Evolutionary conservation across 495 filamentous ascomycete genomes (phyloP), one percentile per base, ranked within the genome.

Genomic region (Daldinia loculata): DNA sequence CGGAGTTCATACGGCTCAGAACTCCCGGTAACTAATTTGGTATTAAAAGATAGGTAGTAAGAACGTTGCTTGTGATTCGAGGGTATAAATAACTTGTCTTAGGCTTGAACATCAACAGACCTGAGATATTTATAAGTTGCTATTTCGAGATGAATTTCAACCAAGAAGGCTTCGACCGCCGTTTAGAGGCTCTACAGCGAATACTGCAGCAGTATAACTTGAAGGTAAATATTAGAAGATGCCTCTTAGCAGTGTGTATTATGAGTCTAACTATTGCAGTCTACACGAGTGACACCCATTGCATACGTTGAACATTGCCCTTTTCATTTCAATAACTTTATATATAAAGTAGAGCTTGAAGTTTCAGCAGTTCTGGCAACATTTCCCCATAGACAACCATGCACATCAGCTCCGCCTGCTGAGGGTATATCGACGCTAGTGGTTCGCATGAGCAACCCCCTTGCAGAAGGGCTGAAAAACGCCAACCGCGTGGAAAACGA

Each of bases 241-340:
- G 34, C 27, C 51, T 27, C n/a, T 19, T 22, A 30, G 7, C 3
- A 6, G 4, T 22, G 5, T 43, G n/a, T 43, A 24, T 14, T 1
- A 14, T 27, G 11, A 19, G 34, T 43, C 50, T 43, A 22, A 63
- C 61, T n/a, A 27, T 30, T 19, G 32, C 17, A 63, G 50, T 56
- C 50, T 19, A 55, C 61, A 9, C 32, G n/a, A 43, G 61, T 55
- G 15, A 56, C 50, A 12, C 50, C 61, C 15, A 63, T 63, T 24
- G 61, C 50, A 48, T 56, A 63, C 17, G 61, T 43, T 32, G 32
- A 55, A 24, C 26, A 55, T 34, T 56, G 50, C 24, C 50, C 61
- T 1, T 63, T 63, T 27, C 36, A 55, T 29, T 63, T 63, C 36
- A 63, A 55, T 26, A 63, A 63, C 32, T 63, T 55, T 24, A 63